Evolutionary conservation across 2,329 filamentous ascomycete species (phyloP).

Genomic region (Fusarium tjaetaba): DNA sequence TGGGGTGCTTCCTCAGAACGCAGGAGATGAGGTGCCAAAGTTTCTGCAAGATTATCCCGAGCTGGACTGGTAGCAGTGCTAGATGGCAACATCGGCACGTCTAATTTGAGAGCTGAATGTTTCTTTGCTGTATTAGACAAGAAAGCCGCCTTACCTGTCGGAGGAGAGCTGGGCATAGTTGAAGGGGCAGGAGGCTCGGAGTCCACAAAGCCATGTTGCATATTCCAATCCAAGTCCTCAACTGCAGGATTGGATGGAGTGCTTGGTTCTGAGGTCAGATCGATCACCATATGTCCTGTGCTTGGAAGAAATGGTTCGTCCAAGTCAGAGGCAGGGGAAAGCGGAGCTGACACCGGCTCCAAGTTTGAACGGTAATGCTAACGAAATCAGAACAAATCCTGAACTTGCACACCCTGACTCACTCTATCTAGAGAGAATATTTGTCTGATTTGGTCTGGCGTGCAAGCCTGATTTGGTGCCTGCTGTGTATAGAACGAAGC

Average conservation of each 20-base stretch:
- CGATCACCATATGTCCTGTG: conserved; percentile 33
- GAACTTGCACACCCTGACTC: background rate
- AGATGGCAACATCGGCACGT: conserved; percentile 36
- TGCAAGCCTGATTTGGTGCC: background rate
- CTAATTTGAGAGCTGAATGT: conserved; percentile 27
- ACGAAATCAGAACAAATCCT: background rate
- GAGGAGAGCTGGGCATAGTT: conserved; percentile 24
- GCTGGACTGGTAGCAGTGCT: conserved; percentile 15
- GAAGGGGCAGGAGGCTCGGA: conserved; percentile 30
- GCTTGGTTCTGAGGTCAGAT: conserved; percentile 46
- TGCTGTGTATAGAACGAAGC: background rate
- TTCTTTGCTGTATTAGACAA: background rate
- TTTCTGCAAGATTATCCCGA: background rate
- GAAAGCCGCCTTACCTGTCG: background rate
- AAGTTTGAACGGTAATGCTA: background rate
- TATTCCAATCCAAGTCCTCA: conserved; percentile 10
- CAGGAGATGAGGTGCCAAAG: background rate
- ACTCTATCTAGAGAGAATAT: conserved; percentile 16
- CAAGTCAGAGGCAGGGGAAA: conserved; percentile 41
- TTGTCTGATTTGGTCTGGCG: background rate
- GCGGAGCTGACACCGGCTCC: conserved; percentile 41
- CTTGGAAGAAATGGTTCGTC: conserved; percentile 36
- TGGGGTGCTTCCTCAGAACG: background rate
- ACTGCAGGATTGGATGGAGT: conserved; percentile 32
- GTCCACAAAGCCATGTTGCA: conserved; percentile 24